Percentiles rank a stretch among this genome's conserved stretches.
phyloP scores from a whole-genome alignment of 2,329 filamentous ascomycete species.

The Monilinia laxa region DNA sequence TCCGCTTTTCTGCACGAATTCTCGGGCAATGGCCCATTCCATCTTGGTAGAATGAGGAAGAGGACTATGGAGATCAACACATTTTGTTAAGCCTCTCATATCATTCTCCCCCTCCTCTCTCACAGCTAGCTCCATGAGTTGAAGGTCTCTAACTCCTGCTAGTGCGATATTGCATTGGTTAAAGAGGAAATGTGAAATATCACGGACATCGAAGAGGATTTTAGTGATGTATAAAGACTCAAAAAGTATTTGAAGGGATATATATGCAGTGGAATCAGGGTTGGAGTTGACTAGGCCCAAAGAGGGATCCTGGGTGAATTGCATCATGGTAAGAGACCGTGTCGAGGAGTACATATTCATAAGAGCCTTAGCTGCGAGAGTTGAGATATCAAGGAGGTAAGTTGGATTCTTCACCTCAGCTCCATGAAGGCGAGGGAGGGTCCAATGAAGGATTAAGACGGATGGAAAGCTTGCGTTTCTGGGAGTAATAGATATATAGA shows the following conservation, averaged over 20 bases:
- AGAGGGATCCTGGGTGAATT: neutral
- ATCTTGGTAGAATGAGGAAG: neutral
- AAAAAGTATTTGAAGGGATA: slow-evolving; percentile 40
- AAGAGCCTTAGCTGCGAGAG: neutral
- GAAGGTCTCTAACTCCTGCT: slow-evolving; percentile 50
- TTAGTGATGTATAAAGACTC: slow-evolving; percentile 48
- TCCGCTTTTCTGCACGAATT: neutral
- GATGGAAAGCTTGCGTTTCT: neutral
- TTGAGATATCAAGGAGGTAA: neutral
- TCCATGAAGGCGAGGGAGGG: neutral
- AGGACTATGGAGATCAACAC: slow-evolving; percentile 34
- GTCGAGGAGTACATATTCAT: neutral
- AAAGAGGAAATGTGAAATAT: slow-evolving; percentile 57
- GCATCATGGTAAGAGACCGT: neutral
- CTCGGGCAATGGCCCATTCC: neutral
- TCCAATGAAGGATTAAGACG: neutral
- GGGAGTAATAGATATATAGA: neutral
- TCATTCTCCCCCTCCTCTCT: slow-evolving; percentile 32
- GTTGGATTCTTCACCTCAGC: neutral
- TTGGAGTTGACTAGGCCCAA: neutral
- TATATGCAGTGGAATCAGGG: neutral
- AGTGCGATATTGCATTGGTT: slow-evolving; percentile 47
- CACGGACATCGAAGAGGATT: slow-evolving; percentile 59
- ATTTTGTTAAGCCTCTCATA: slow-evolving; percentile 43
- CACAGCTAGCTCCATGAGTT: slow-evolving; percentile 54